A percentile compares a stretch with the other conserved stretches of the same genome.
Evolutionary conservation across 2,329 filamentous ascomycete genomes (phyloP).

Genomic region (Trichoderma lentiforme): DNA sequence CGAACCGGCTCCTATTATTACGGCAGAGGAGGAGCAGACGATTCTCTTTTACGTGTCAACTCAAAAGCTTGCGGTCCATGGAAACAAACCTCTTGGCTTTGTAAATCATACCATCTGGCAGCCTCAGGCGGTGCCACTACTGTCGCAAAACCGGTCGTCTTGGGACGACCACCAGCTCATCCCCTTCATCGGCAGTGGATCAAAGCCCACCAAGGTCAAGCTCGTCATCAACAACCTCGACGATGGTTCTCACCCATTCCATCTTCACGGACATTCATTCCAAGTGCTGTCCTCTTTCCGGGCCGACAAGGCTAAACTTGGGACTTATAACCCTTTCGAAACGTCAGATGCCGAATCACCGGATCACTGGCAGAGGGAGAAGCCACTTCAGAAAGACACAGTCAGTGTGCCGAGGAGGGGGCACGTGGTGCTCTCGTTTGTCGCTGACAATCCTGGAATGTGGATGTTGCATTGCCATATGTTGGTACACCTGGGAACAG

Average conservation of each 20-base stretch:
- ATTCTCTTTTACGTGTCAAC: conserved; percentile 26
- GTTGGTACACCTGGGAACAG: conserved; percentile 27
- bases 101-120: conserved; percentile 28
- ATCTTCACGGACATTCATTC: conserved; percentile 57
- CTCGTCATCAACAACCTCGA: conserved; percentile 34
- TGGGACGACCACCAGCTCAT: conserved; percentile 27
- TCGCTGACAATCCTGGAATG: conserved; percentile 26
- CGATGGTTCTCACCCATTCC: conserved; percentile 36
- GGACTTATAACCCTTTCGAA: conserved; percentile 28
- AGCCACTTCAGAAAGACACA: conserved; percentile 34
- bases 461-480: conserved; percentile 33
- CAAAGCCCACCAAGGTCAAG: conserved; percentile 23
- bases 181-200: conserved; percentile 20
- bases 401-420: conserved; percentile 37
- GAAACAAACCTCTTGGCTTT: conserved; percentile 27
- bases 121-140: conserved; percentile 23
- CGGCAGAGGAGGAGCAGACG: conserved; percentile 22
- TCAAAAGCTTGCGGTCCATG: conserved; percentile 23
- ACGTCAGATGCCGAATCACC: conserved; percentile 3
- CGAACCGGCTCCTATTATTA: background rate
- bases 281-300: conserved; percentile 35
- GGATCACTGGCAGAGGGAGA: conserved; percentile 18
- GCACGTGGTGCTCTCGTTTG: conserved; percentile 25
- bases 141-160: conserved; percentile 21
- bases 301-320: conserved; percentile 25